Conservation (phyloP, 192 early-diverging fungal species). For the Coemansia sp. region DNA sequence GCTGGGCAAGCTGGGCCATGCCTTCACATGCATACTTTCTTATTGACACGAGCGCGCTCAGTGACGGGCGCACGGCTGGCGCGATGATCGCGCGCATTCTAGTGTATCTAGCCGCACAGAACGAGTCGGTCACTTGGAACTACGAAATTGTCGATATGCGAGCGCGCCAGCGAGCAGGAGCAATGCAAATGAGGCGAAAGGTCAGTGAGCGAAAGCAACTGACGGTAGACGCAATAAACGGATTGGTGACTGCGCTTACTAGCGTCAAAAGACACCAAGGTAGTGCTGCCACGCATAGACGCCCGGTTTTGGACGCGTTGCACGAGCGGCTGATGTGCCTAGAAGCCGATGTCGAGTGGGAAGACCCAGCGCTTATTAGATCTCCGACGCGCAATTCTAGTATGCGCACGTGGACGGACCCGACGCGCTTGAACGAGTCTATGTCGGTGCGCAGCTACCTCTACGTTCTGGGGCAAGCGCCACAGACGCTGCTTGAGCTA, state of each 20-base stretch:
- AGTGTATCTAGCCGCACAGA: constrained; percentile 23
- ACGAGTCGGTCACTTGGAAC: constrained; percentile 49
- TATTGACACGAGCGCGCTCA: constrained; percentile 29
- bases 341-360: constrained; percentile 55
- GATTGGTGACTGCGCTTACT: constrained; percentile 10
- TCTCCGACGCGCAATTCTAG: constrained; percentile 28
- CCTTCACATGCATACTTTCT: constrained; percentile 52
- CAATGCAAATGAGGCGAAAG: constrained; percentile 20
- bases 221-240: constrained; percentile 1
- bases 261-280: not conserved
- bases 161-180: constrained; percentile 10
- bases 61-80: not conserved
- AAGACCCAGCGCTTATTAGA: constrained; percentile 49
- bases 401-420: constrained; percentile 37
- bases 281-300: not conserved
- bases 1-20: constrained; percentile 13
- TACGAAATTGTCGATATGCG: constrained; percentile 40
- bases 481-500: constrained; percentile 22
- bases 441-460: constrained; percentile 49
- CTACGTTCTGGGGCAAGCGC: constrained; percentile 24
- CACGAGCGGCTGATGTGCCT: constrained; percentile 47
- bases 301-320: constrained; percentile 21
- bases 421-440: constrained; percentile 46
- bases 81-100: constrained; percentile 37
- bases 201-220: constrained; percentile 29